phyloP scores from a whole-genome alignment of 208 protist species.

The Leishmania lainsoni region DNA sequence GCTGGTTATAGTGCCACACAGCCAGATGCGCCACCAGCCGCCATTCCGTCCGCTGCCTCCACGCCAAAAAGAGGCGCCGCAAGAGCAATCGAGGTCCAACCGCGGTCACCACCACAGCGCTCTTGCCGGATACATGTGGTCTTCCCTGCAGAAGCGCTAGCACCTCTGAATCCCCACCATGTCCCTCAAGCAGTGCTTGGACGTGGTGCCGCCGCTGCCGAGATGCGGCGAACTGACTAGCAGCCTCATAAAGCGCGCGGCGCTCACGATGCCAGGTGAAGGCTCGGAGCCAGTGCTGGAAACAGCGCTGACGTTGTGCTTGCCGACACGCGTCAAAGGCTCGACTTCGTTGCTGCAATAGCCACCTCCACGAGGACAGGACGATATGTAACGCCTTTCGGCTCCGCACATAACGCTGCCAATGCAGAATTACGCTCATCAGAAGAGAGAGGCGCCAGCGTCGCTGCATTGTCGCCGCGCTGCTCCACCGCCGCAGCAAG shows the following conservation, averaged over 20 bases:
- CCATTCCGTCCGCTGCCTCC: conserved; percentile 43
- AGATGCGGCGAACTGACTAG: conserved; percentile 15
- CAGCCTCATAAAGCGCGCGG: conserved; percentile 19
- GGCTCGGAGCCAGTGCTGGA: conserved; percentile 31
- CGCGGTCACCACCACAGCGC: conserved; percentile 18
- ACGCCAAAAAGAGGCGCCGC: conserved; percentile 29
- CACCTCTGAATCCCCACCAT: background rate
- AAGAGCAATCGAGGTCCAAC: conserved; percentile 23
- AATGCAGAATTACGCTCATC: conserved; percentile 20
- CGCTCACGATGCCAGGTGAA: conserved; percentile 28
- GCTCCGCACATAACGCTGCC: conserved; percentile 24
- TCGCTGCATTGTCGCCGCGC: conserved; percentile 2
- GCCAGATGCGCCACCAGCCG: conserved; percentile 46
- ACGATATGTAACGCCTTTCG: background rate
- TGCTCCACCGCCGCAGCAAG: conserved; percentile 41
- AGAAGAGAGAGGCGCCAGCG: conserved; percentile 7
- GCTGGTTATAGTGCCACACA: conserved; percentile 25
- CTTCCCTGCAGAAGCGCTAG: conserved; percentile 20
- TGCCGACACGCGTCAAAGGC: conserved; percentile 13
- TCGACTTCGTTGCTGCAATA: conserved; percentile 19
- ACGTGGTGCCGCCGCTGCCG: background rate
- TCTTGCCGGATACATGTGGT: background rate
- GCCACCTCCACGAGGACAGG: conserved; percentile 15
- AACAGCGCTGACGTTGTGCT: conserved; percentile 19
- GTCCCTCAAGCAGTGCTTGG: background rate